These are phyloP conservation scores for Telfairia occidentalis DNA, from an alignment of 331 rosid species.

Conservation along the genomic window DNA sequence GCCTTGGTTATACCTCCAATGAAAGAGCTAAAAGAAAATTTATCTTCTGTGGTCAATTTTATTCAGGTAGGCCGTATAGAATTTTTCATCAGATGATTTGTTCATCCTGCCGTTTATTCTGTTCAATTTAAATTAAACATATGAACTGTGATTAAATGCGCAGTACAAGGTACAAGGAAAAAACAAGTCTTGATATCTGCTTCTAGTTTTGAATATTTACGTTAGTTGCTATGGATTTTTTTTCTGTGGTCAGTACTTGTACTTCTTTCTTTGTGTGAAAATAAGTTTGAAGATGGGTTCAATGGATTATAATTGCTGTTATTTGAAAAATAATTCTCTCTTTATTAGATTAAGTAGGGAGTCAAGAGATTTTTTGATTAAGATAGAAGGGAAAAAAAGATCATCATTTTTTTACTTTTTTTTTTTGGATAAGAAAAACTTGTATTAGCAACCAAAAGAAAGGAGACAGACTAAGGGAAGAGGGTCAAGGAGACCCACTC, in stretches of 20 bases:
- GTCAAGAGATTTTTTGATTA: background rate
- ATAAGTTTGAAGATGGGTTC: background rate
- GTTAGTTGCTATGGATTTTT: background rate
- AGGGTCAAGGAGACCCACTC: too few relatives aligned
- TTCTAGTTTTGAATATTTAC: background rate
- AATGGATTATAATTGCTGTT: background rate
- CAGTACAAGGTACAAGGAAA: background rate
- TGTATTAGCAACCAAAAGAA: too few relatives aligned
- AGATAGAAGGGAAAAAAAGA: background rate
- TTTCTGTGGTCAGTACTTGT: background rate
- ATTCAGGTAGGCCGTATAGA: constrained; percentile 37
- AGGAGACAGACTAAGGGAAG: too few relatives aligned
- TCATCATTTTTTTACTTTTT: background rate
- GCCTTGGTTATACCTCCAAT: constrained; percentile 73
- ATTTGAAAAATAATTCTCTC: background rate
- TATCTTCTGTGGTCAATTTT: constrained; percentile 47
- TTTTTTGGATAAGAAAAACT: too few relatives aligned
- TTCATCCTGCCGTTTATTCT: background rate
- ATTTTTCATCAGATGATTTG: background rate
- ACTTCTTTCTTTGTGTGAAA: background rate
- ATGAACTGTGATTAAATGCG: background rate
- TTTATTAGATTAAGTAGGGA: background rate
- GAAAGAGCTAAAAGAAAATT: constrained; percentile 36
- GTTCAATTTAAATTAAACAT: background rate
- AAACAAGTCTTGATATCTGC: background rate